A percentile compares a stretch with the other conserved stretches of the same genome.
Evolutionary conservation across 805 yeast species (phyloP).

Genomic region (Monosporozyma aerobia): DNA sequence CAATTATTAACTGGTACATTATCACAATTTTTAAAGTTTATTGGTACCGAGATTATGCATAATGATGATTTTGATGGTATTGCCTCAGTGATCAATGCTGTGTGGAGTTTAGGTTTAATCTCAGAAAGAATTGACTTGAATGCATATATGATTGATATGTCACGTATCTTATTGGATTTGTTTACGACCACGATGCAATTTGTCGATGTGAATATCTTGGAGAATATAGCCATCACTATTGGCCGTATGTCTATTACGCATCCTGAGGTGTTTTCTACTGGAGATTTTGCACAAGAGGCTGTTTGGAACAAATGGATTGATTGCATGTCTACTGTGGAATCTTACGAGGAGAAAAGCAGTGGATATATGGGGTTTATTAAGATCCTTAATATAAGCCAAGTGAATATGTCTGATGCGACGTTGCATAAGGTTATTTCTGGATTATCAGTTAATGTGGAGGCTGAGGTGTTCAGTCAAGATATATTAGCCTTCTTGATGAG

Average conservation of each 20-base stretch:
- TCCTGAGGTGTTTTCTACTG: slow-evolving; percentile 51
- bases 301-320: slow-evolving; percentile 64
- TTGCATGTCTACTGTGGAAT: slow-evolving; percentile 56
- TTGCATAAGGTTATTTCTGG: slow-evolving; percentile 22
- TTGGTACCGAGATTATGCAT: slow-evolving; percentile 57
- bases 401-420: slow-evolving; percentile 15
- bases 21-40: slow-evolving; percentile 45
- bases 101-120: slow-evolving; percentile 90
- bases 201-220: slow-evolving; percentile 46
- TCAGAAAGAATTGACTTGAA: slow-evolving; percentile 41
- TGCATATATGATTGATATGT: slow-evolving; percentile 23
- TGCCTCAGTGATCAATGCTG: slow-evolving; percentile 49
- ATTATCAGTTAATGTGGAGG: slow-evolving; percentile 23
- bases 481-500: slow-evolving; percentile 21
- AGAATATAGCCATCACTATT: slow-evolving; percentile 81
- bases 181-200: slow-evolving; percentile 20
- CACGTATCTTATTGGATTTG: slow-evolving; percentile 22
- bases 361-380: slow-evolving; percentile 79
- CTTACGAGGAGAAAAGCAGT: slow-evolving; percentile 81
- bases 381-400: slow-evolving; percentile 35
- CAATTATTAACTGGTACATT: slow-evolving; percentile 29
- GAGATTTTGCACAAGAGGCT: slow-evolving; percentile 21
- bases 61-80: slow-evolving; percentile 29
- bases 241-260: slow-evolving; percentile 71
- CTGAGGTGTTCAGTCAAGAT: slow-evolving; percentile 23